These are phyloP conservation scores for Leptographium procerum DNA, from an alignment of 2,329 filamentous ascomycete genomes.

Conservation along the genomic window DNA sequence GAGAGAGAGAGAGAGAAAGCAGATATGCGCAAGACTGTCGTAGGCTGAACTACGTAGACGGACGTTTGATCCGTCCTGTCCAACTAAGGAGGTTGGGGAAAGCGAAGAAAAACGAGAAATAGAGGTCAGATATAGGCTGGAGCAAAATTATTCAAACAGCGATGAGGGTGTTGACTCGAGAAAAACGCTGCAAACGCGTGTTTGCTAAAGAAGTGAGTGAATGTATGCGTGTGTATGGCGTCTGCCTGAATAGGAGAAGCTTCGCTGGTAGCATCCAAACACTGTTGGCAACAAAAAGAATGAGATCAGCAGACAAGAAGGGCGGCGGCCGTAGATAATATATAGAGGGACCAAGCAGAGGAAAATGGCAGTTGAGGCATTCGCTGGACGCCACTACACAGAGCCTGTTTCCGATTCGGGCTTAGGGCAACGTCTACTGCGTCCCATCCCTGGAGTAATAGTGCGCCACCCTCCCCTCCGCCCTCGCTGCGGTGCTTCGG, in stretches of 20 bases:
- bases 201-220: too few species aligned
- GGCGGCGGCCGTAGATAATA: neutral
- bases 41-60: too few species aligned
- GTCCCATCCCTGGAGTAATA: neutral
- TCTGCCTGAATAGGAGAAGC: too few species aligned
- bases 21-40: too few species aligned
- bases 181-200: too few species aligned
- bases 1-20: neutral
- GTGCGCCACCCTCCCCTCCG: constrained; percentile 2
- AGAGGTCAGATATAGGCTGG: too few species aligned
- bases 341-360: neutral
- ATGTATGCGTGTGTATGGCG: too few species aligned
- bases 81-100: too few species aligned
- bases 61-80: neutral
- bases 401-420: neutral
- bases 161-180: too few species aligned
- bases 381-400: neutral
- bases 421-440: neutral
- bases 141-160: too few species aligned
- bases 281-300: neutral
- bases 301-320: neutral
- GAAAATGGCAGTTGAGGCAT: neutral
- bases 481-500: constrained; percentile 13
- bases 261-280: neutral
- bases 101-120: too few species aligned